A percentile compares a stretch with the other conserved stretches of the same genome.
Conservation (phyloP, 2,329 filamentous ascomycete species). For the Colletotrichum spaethianum region DNA sequence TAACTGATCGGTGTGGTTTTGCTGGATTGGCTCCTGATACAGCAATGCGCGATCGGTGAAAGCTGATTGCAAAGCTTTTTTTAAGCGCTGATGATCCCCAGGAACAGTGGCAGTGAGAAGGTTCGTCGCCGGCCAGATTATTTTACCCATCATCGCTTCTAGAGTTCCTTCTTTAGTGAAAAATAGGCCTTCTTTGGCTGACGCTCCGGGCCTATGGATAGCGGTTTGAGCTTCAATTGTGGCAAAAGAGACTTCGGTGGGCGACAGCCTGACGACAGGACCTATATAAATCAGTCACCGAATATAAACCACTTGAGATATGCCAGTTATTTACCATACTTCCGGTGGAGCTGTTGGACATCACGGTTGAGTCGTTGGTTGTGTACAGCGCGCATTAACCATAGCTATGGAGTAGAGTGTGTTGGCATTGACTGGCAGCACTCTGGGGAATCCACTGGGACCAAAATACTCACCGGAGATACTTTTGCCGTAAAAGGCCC, state of each 20-base stretch:
- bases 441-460: not conserved
- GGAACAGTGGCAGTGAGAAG: constrained; percentile 9
- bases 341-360: not conserved
- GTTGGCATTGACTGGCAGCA: not conserved
- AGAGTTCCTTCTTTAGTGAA: constrained; percentile 28
- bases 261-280: constrained; percentile 21
- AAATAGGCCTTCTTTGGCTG: not conserved
- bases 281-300: not conserved
- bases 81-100: constrained; percentile 17
- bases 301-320: not conserved
- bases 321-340: not conserved
- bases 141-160: constrained; percentile 30
- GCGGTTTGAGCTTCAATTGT: constrained; percentile 14
- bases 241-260: constrained; percentile 22
- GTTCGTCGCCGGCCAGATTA: constrained; percentile 28
- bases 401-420: not conserved
- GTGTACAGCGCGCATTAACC: constrained; percentile 7
- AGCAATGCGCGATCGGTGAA: constrained; percentile 10
- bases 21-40: constrained; percentile 8
- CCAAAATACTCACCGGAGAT: not conserved
- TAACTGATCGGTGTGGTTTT: not conserved
- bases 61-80: constrained; percentile 11
- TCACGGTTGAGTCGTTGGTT: not conserved
- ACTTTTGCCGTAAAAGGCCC: constrained; percentile 8
- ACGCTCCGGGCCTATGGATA: constrained; percentile 4